Evolutionary conservation across 371 early-diverging fungal species (phyloP), one percentile per base, ranked within the genome.

Genomic region (Rhizopus arrhizus): DNA sequence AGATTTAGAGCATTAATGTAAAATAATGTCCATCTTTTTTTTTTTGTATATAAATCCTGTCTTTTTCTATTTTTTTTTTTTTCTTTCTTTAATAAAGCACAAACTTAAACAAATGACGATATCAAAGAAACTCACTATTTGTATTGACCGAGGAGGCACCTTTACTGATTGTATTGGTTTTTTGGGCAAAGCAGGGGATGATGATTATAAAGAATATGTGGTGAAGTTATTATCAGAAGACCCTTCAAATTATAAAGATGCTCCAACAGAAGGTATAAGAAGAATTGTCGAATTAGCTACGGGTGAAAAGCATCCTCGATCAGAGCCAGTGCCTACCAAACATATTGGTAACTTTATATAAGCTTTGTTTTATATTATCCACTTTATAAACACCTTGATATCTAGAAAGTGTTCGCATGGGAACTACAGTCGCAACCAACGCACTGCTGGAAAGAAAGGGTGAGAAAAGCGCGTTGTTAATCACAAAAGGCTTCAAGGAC

Each of bases 401-500:
- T 47, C 5, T 75, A 87, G 91, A 90, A 53, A 85, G 90, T 46
- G 90, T 98, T 32, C 89, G 96, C 33, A 96, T 96, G 95, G 96
- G 96, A 34, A 97, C 96, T 0, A 98, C 97, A 0, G 97, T 98
- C 1, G 98, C 98, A 0, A 98, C 98, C 10, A 98, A 98, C 62
- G 96, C 97, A 7, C 73, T 95, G 6, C 70, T 95, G 56, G 95
- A 95, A 71, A 78, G 93, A 51, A 92, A 94, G 61, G 98, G 98
- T 3, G 95, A 95, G 73, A 83, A 79, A 22, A 86, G 89, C 69
- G 95, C 91, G 8, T 75, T 97, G 50, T 62, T 98, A 16, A 94
- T 92, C 50, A 96, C 97, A 0, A 90, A 88, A 60, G 98, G 98
- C 2, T 96, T 96, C 76, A 85, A 86, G 62, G 89, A 89, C 65